Base-by-base conservation (phyloP, 2,329 filamentous ascomycete species). In the Ophiostoma triangulosporum region DNA sequence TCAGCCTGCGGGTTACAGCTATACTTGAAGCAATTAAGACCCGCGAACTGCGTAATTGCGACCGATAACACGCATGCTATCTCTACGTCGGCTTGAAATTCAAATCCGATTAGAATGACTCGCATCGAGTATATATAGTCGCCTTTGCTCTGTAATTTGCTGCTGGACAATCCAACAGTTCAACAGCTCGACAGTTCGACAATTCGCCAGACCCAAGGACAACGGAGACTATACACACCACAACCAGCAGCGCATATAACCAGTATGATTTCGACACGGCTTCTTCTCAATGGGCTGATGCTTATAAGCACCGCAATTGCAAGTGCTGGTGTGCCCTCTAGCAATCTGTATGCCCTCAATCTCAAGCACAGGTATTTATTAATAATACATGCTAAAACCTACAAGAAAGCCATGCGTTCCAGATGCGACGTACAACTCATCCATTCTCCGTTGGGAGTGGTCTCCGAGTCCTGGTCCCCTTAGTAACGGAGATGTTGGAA, bases 361-460 rank as follows among this genome's bases (percentile, higher is more conserved):
- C n/a, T 6, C 7, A 8, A 45, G 2, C 14, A 7, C 4, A 3
- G 27, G n/a, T n/a, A n/a, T n/a, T n/a, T 12, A 27, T 8, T 26
- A 14, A 20, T 11, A 45, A n/a, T 27, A 40, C 4, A 45, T 4
- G 9, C 46, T 33, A 22, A 48, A n/a, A 48, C 12, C 11, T 12
- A 14, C 8, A 33, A 48, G 46, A 48, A 32, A 32, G n/a, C 46
- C 27, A 14, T 48, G 46, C 7, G 46, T 32, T 20, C 27, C 27
- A 24, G 46, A 48, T 15, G 20, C 46, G n/a, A 22, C 17, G 8
- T 48, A 48, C 17, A 33, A 48, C 29, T 48, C 46, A 6, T 48
- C 46, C 12, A 15, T 48, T 48, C 46, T 48, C 14, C 46, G 46
- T 15, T 48, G 46, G 46, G 46, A 48, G 29, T 48, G 46, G 46